Conservation (phyloP, 495 filamentous ascomycete genomes). For the Chaetomidium leptoderma region DNA sequence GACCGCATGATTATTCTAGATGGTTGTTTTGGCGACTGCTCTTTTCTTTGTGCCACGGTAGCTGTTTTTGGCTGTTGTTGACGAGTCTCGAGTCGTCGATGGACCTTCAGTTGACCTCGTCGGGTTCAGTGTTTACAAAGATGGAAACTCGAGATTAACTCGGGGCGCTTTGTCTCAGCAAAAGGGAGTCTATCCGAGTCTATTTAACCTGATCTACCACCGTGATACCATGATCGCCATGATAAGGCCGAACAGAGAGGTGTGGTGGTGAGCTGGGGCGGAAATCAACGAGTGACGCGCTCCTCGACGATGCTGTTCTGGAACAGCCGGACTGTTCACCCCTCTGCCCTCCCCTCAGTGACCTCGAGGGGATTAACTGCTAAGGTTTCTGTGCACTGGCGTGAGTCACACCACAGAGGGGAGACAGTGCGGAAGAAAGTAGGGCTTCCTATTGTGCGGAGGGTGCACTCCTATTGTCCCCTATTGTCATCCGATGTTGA, state of each 20-base stretch:
- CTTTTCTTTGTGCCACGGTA: too few relatives aligned
- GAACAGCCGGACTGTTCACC: background rate
- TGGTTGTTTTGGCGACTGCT: too few relatives aligned
- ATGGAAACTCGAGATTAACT: too few relatives aligned
- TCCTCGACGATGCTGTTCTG: background rate
- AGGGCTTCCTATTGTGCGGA: background rate
- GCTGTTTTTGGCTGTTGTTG: too few relatives aligned
- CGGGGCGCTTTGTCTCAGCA: too few relatives aligned
- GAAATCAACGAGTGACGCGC: too few relatives aligned
- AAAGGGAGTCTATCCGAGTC: too few relatives aligned
- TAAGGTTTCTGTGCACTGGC: background rate
- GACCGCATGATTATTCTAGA: too few relatives aligned
- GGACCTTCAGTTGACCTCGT: background rate
- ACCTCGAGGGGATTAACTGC: background rate
- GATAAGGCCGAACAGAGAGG: too few relatives aligned
- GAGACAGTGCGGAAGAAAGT: background rate
- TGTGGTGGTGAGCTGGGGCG: too few relatives aligned
- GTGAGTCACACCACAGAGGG: background rate
- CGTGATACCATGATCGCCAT: too few relatives aligned
- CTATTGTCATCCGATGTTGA: background rate
- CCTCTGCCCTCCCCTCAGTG: background rate
- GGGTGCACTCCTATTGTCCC: background rate
- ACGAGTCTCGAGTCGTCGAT: background rate
- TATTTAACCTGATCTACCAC: too few relatives aligned
- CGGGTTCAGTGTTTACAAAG: background rate